Percentiles rank a stretch among this genome's conserved stretches.
These are phyloP conservation scores for sweet orange (Citrus sinensis) DNA, from an alignment of 345 rosid genomes.

Conservation along the genomic window DVS_A1.0 CM039162.1:28168001-28168500, in stretches of 20 bases:
- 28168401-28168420: conserved; percentile 98
- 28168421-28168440: conserved; percentile 99
- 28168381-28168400: conserved; percentile 82
- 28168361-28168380: conserved; percentile 99
- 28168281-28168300: neutral
- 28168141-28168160: neutral
- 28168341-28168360: conserved; percentile 98
- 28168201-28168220: conserved; percentile 4
- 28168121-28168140: neutral
- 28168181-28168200: neutral
- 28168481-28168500: conserved; percentile 84
- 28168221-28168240: neutral
- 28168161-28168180: neutral
- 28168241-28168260: neutral
- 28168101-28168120: neutral
- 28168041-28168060: neutral
- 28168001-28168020: neutral
- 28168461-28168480: conserved; percentile 99
- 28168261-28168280: neutral
- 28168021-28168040: neutral
- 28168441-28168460: conserved; percentile 99
- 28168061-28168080: neutral
- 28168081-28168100: neutral
- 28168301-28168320: neutral
- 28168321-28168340: conserved; percentile 50